Conservation (phyloP, 495 filamentous ascomycete genomes). For the Staphylotrichum tortipilum region DNA sequence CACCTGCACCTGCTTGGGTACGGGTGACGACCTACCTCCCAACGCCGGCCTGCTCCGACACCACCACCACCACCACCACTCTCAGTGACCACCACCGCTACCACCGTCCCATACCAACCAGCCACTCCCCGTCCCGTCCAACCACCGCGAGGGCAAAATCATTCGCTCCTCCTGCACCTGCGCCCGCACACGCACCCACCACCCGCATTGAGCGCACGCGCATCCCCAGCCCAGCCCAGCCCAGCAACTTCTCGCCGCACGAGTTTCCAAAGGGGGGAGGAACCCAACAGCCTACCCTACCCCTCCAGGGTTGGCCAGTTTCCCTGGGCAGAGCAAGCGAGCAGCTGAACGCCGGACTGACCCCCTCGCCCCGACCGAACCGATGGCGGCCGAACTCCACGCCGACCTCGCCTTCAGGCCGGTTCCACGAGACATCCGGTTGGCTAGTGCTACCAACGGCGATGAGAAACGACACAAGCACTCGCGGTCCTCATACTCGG, state of each 20-base stretch:
- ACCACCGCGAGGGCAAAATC: neutral
- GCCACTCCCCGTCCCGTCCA: neutral
- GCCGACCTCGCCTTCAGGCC: slow-evolving; percentile 38
- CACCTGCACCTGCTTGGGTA: too few species aligned
- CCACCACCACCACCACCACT: too few species aligned
- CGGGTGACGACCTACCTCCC: too few species aligned
- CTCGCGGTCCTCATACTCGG: slow-evolving; percentile 45
- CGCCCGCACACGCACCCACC: too few species aligned
- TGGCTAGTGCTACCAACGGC: slow-evolving; percentile 26
- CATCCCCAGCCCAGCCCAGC: neutral
- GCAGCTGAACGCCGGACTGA: too few species aligned
- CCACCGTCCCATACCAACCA: too few species aligned
- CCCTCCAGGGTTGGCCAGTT: neutral
- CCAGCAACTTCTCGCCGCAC: neutral
- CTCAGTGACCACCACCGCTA: too few species aligned
- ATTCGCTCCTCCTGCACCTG: neutral
- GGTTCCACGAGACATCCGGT: slow-evolving; percentile 21
- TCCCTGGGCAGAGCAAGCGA: neutral
- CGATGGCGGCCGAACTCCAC: slow-evolving; percentile 31
- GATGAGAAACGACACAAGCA: slow-evolving; percentile 40
- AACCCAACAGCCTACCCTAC: neutral
- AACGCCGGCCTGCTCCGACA: too few species aligned
- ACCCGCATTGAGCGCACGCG: neutral
- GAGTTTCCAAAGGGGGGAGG: neutral
- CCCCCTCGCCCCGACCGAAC: slow-evolving; percentile 2